phyloP scores from a whole-genome alignment of 768 basidiomycete genomes.

The Boletales sp. region DNA sequence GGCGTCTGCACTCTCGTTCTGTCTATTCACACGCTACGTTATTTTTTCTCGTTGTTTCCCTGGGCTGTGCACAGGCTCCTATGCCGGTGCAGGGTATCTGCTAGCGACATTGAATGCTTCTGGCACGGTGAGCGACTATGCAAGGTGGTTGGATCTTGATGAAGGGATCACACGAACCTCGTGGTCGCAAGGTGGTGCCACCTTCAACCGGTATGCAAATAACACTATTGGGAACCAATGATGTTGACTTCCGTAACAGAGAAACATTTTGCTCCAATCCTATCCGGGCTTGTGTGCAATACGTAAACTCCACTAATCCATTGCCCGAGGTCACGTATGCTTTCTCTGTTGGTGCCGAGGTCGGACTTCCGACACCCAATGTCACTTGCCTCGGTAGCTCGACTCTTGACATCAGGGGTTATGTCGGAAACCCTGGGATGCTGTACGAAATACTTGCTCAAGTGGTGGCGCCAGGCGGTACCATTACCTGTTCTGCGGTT shows the following conservation, averaged over 20 bases:
- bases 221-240: not conserved
- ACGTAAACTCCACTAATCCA: constrained; percentile 36
- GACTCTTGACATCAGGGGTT: constrained; percentile 54
- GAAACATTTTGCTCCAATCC: constrained; percentile 69
- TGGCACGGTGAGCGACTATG: constrained; percentile 40
- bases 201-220: constrained; percentile 45
- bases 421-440: constrained; percentile 56
- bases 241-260: constrained; percentile 22
- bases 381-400: constrained; percentile 56
- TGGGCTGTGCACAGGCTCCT: constrained; percentile 50
- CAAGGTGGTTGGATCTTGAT: constrained; percentile 70
- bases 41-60: not conserved
- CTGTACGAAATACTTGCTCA: constrained; percentile 61
- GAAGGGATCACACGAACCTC: constrained; percentile 51
- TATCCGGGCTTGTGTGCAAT: constrained; percentile 57
- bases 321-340: constrained; percentile 44
- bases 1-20: not conserved
- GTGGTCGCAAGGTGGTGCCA: constrained; percentile 52
- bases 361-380: constrained; percentile 51
- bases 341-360: constrained; percentile 44
- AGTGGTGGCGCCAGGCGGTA: constrained; percentile 34
- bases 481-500: constrained; percentile 31
- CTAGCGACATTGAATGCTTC: constrained; percentile 45
- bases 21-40: not conserved
- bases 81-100: constrained; percentile 61